Base-by-base conservation (phyloP, 139 green algal genomes). In the Micromonas commoda region DNA sequence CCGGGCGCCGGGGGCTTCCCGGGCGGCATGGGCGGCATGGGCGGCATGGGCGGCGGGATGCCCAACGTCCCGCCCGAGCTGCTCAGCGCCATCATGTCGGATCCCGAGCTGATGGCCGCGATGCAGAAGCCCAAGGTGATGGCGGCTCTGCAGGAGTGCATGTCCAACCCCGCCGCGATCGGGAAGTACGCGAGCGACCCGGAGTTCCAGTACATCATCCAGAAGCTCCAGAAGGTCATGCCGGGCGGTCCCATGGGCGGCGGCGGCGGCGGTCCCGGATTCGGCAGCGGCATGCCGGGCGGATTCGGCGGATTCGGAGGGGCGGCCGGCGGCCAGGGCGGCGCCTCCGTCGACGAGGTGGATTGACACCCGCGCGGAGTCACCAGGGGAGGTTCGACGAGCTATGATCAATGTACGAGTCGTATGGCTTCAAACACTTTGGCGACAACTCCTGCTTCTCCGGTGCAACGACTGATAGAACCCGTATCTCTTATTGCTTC, bases 61-160 rank as follows among this genome's bases (percentile, higher is more conserved):
- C 24, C 39, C 26, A 35, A 65, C 71, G 19, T 64, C 24, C 39
- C 34, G 23, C 37, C 33, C 23, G 23, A 34, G 51, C 24, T 64
- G 3, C 64, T 77, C 20, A 33, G 35, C 6, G 24, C 20, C 13
- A 16, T 77, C n/a, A 81, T 76, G 77, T 39, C n/a, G 24, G 77
- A 82, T 33, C 77, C 77, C 16, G 67, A 77, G 51, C 24, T 82
- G 1, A 77, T 77, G 69, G 51, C 3, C 28, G 54, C 54, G 77
- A 82, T 82, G 77, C 45, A 72, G 38, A 77, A 82, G 3, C 77
- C 77, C 1, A 77, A 82, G 38, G 66, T 82, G 5, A 82, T 82
- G 77, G 35, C 38, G 13, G 76, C 65, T 1, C 24, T 81, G 64
- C 64, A 76, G n/a, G 13, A 35, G 32, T 32, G 23, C n/a, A 72